Percentiles rank a stretch among this genome's conserved stretches.
Evolutionary conservation across 306 rosid genomes (phyloP).

Genomic region (Senna tora): DNA sequence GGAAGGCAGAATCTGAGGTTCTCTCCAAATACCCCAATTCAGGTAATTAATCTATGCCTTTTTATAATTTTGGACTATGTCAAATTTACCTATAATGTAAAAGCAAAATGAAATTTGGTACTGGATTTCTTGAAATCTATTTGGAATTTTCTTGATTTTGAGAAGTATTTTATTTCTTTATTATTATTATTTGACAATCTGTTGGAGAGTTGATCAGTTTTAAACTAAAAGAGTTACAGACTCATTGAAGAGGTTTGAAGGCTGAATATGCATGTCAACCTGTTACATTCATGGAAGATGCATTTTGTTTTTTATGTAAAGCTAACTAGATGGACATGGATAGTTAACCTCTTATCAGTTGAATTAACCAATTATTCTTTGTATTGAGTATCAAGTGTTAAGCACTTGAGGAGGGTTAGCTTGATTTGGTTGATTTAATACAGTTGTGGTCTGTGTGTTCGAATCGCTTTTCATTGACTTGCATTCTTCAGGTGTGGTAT

Average conservation of each 20-base stretch:
- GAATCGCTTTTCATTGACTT: background rate
- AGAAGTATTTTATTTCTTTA: too few relatives aligned
- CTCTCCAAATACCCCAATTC: slow-evolving; percentile 91
- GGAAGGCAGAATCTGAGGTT: slow-evolving; percentile 97
- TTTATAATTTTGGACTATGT: slow-evolving; percentile 12
- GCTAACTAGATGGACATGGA: background rate
- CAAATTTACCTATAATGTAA: background rate
- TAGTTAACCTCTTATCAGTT: background rate
- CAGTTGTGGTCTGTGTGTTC: background rate
- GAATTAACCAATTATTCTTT: background rate
- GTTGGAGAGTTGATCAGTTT: slow-evolving; percentile 1
- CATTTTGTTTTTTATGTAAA: slow-evolving; percentile 9
- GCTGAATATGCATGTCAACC: background rate
- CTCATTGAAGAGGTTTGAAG: background rate
- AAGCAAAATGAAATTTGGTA: background rate
- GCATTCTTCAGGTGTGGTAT: slow-evolving; percentile 73
- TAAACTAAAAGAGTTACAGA: slow-evolving; percentile 14
- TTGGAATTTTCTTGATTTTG: background rate
- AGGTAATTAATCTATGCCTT: slow-evolving; percentile 55
- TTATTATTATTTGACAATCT: background rate
- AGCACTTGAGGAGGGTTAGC: background rate
- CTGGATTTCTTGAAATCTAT: slow-evolving; percentile 11
- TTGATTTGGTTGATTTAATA: background rate
- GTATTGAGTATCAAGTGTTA: background rate
- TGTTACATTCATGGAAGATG: slow-evolving; percentile 3